A percentile compares a stretch with the other conserved stretches of the same genome.
phyloP scores from a whole-genome alignment of 805 yeast genomes.

The Candida pseudoglaebosa region DNA sequence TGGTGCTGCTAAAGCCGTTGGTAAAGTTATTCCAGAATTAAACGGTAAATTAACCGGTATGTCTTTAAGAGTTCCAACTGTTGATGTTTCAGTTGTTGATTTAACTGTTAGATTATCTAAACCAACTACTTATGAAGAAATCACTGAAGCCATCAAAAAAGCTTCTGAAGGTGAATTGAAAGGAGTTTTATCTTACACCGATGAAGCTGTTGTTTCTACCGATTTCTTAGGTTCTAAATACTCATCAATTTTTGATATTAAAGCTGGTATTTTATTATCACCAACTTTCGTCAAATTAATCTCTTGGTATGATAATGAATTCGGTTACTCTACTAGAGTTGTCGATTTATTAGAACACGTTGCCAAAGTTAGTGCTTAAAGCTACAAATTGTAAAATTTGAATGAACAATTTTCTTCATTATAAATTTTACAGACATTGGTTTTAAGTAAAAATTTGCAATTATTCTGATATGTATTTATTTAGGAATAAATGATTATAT shows the following conservation, averaged over 20 bases:
- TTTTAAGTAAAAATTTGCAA: no score
- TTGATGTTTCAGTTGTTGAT: slow-evolving; percentile 91
- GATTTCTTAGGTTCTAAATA: slow-evolving; percentile 81
- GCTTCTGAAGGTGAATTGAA: slow-evolving; percentile 74
- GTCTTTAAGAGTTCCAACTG: slow-evolving; percentile 92
- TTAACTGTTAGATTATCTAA: slow-evolving; percentile 79
- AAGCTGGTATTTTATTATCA: slow-evolving; percentile 85
- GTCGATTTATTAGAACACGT: slow-evolving; percentile 83
- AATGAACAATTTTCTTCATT: no score
- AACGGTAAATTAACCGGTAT: slow-evolving; percentile 93
- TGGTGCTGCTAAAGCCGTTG: slow-evolving; percentile 98
- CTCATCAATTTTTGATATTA: slow-evolving; percentile 87
- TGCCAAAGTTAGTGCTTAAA: slow-evolving; percentile 43
- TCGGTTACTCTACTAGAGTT: slow-evolving; percentile 94
- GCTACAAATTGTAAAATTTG: not conserved
- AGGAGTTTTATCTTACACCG: slow-evolving; percentile 87
- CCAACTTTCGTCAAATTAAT: slow-evolving; percentile 87
- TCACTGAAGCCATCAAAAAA: slow-evolving; percentile 68
- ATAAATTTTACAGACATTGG: no score
- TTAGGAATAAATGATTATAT: no score
- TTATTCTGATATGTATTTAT: no score
- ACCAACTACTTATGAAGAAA: slow-evolving; percentile 77
- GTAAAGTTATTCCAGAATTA: slow-evolving; percentile 87
- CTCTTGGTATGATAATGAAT: slow-evolving; percentile 96
- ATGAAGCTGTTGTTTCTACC: slow-evolving; percentile 86